Percentiles rank a stretch among this genome's conserved stretches.
Evolutionary conservation across 2,329 filamentous ascomycete genomes (phyloP).

Genomic region (Penicillium sp.): DNA sequence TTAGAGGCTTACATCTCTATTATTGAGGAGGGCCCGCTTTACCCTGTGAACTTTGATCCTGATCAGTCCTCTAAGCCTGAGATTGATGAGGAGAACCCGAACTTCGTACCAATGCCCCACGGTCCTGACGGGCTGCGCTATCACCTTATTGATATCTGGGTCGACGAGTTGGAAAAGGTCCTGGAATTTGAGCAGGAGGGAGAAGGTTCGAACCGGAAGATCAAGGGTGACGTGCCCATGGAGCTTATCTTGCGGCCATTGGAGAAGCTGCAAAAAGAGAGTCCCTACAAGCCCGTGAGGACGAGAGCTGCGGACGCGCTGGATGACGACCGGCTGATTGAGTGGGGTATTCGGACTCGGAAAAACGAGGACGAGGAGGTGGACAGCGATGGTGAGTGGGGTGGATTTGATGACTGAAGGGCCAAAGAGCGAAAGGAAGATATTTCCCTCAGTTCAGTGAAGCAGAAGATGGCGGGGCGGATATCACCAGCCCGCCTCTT

Average conservation of each 20-base stretch:
- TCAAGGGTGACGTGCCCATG: constrained; percentile 37
- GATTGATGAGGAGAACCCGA: constrained; percentile 24
- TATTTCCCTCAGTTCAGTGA: neutral
- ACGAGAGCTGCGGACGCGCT: constrained; percentile 65
- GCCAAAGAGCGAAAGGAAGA: neutral
- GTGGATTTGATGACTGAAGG: constrained; percentile 58
- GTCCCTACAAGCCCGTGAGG: constrained; percentile 68
- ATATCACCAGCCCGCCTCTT: neutral
- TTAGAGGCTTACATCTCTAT: constrained; percentile 39
- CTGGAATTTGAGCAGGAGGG: constrained; percentile 47
- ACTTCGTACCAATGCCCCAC: constrained; percentile 44
- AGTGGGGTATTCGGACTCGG: constrained; percentile 49
- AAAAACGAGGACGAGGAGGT: constrained; percentile 39
- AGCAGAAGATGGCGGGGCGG: neutral
- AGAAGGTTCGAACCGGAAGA: constrained; percentile 33
- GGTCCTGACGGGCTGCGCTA: constrained; percentile 80
- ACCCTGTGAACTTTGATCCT: constrained; percentile 38
- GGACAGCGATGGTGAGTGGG: constrained; percentile 59
- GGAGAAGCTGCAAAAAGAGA: constrained; percentile 44
- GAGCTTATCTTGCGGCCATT: constrained; percentile 44
- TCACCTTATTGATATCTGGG: constrained; percentile 84
- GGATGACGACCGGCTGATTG: constrained; percentile 67
- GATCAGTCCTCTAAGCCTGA: constrained; percentile 22
- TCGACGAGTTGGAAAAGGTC: constrained; percentile 78
- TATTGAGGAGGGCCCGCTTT: constrained; percentile 39